Evolutionary conservation across 352 stramenopile genomes (phyloP), one percentile per base, ranked within the genome.

Genomic region (Stramenopiles sp.): DNA sequence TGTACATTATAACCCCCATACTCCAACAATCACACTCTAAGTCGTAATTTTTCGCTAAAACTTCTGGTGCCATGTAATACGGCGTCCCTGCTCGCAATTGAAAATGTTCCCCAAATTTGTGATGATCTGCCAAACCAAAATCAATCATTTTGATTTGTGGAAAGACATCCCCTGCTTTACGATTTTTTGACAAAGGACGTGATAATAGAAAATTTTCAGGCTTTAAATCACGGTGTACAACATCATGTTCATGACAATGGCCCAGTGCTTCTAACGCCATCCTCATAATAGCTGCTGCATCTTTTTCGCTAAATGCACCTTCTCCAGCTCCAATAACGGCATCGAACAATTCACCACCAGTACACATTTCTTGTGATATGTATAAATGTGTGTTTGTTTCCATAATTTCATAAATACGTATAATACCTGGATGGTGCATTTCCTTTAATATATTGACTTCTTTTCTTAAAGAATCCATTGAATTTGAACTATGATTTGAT

Each of bases 31-130:
- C 78, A 30, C 20, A 79, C 4, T 7, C 30, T 20, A 63, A 23
- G 1, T 32, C 78, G 31, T 79, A 74, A 27, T 78, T 27, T 63
- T 30, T 29, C 30, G 78, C 43, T 4, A 77, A 32, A 31, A 80
- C 78, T 32, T 80, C 78, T 27, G 78, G 78, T 31, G 78, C 78
- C 1, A 80, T 38, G 33, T 80, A 80, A 30, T 80, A 73, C 4
- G 63, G 63, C 31, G 78, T 31, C 20, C 78, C 78, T 13, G 13
- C 38, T 13, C 4, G 4, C 4, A 4, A 13, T 13, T 53, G 4
- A 4, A 53, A 13, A 7, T 13, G 13, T 20, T 33, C 30, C 4
- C 31, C 31, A 4, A 13, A 4, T 31, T 76, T 20, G 30, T 33
- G 13, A 13, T 7, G 7, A 13, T 20, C 4, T 1, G 4, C 13